Base-by-base conservation (phyloP, 257 asterid species). In the Solanum sparsipilum region DNA sequence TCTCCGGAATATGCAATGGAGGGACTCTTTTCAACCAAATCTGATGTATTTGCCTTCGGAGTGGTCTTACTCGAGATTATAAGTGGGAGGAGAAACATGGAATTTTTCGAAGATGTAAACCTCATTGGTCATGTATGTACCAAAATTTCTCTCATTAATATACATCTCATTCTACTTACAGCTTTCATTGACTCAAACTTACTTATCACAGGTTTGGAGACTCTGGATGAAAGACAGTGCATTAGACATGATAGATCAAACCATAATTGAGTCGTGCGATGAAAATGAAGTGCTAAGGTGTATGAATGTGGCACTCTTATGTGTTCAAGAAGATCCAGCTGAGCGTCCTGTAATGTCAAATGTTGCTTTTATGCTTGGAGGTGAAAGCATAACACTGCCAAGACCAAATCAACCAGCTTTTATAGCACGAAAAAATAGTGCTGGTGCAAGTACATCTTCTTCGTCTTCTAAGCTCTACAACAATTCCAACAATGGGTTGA, bases 1-100 rank as follows among this genome's bases (percentile, higher is more conserved):
- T 78, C 91, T 32, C 91, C 91, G 8, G 89, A 90, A 63, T 90
- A 87, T 88, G 90, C 91, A 79, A 1, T 72, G 13, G 89, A 88
- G 68, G 90, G 91, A 15, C 44, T 88, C 1, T 88, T 87, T 84
- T 90, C 91, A 25, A 73, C 56, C 34, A 90, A 90, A 38, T 85
- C 91, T 4, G 91, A 90, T 81, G 91, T 90, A 58, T 90, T 78
- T 34, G 86, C 88, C 52, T 90, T 90, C 25, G 91, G 91, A 29
- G 90, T 90, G 29, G 58, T 90, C 52, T 3, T 90, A 36, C 91
- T 90, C 15, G 91, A 90, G 74, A 88, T 90, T 27, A 25, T 90
- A 4, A 79, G 90, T 32, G 91, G 92, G 15, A 90, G 86, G 83
- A 89, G 79, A 41, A 90, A 84, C 86, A 79, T 75, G 18, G 84